phyloP scores from a whole-genome alignment of 2,329 filamentous ascomycete genomes.

The Penicillium sp. region DNA sequence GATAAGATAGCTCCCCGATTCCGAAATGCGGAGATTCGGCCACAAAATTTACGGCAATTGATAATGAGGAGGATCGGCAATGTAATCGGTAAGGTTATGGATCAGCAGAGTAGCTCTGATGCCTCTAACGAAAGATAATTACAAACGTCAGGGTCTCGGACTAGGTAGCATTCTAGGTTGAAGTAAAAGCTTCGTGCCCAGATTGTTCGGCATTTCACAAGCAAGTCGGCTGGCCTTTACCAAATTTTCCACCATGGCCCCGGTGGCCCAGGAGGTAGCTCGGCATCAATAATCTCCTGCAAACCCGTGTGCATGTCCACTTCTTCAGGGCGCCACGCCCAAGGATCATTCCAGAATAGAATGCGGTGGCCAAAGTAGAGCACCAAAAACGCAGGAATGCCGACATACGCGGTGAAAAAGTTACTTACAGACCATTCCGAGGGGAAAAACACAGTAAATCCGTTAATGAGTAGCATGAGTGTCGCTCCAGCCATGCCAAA shows the following conservation, averaged over 20 bases:
- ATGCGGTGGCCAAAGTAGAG: conserved; percentile 55
- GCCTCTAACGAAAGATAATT: too few relatives aligned
- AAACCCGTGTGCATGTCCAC: conserved; percentile 57
- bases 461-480: conserved; percentile 71
- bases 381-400: conserved; percentile 60
- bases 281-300: conserved; percentile 54
- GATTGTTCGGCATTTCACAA: too few relatives aligned
- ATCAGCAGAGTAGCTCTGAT: too few relatives aligned
- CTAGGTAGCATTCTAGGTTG: too few relatives aligned
- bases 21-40: neutral
- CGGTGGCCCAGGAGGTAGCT: conserved; percentile 29
- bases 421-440: conserved; percentile 60
- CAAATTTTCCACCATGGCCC: conserved; percentile 36
- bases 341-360: conserved; percentile 50
- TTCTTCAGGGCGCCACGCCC: conserved; percentile 50
- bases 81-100: too few relatives aligned
- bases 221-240: neutral
- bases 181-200: too few relatives aligned
- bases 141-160: too few relatives aligned
- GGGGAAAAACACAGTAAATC: conserved; percentile 72
- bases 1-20: conserved; percentile 8
- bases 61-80: too few relatives aligned
- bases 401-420: conserved; percentile 69
- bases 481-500: conserved; percentile 53
- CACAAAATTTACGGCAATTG: neutral